Evolutionary conservation across 2,329 filamentous ascomycete species (phyloP), one percentile per base, ranked within the genome.

Genomic region (Sclerotinia subarctica): DNA sequence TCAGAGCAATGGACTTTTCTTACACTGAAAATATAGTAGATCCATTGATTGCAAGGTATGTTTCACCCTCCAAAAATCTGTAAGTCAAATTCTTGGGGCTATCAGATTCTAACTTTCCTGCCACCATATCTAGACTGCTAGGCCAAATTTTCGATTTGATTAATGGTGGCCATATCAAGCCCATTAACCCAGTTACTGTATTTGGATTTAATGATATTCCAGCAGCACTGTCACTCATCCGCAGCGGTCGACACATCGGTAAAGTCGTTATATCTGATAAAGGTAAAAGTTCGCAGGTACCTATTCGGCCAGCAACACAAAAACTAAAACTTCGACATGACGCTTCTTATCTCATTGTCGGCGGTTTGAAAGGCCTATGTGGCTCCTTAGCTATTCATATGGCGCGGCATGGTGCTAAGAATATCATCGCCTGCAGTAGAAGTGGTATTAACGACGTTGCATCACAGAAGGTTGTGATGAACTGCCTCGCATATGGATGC

Each of bases 181-280:
- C 72, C 6, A 73, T 73, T 32, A 13, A 42, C 4, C 72, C 72
- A 8, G 44, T 70, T n/a, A 67, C 63, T 21, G 19, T 44, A 15
- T 73, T 71, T 17, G 44, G 63, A 24, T 72, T 72, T 78, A 64
- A 75, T 69, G 29, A 80, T 7, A 78, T 13, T 64, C 74, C 5
- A 17, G 57, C 64, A 29, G 72, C 71, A 24, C 57, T 74, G 21
- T 5, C 46, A 19, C 71, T 75, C n/a, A 76, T 83, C 72, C 80
- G 81, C 65, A 74, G 73, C 38, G 81, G 80, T 0, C 72, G 76
- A 1, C 80, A 81, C 65, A 76, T 82, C 21, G 82, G 81, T 0
- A 83, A 83, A 66, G 75, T 82, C 7, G 76, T 81, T 7, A 69
- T 73, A 35, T 58, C 72, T 7, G 63, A 70, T 69, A 29, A 64